Evolutionary conservation across 2,329 filamentous ascomycete genomes (phyloP).

Genomic region (Exserohilum turcica): DNA sequence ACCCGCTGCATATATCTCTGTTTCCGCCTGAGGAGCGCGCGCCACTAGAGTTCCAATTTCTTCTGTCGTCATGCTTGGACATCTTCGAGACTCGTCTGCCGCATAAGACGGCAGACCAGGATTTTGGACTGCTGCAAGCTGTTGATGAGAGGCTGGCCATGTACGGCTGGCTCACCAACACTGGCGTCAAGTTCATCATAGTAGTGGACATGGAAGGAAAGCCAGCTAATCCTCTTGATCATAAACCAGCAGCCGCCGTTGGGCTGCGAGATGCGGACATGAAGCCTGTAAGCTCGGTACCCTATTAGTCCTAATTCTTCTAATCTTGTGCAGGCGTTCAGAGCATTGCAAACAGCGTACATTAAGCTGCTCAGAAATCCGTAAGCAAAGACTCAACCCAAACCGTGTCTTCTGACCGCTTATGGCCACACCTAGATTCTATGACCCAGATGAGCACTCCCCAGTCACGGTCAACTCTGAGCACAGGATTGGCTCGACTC

Average conservation of each 20-base stretch:
- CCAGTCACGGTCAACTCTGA: slow-evolving; percentile 59
- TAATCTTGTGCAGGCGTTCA: slow-evolving; percentile 67
- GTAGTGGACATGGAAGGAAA: slow-evolving; percentile 89
- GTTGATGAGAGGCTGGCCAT: slow-evolving; percentile 90
- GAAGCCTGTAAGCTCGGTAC: slow-evolving; percentile 66
- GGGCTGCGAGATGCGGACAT: slow-evolving; percentile 85
- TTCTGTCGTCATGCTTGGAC: slow-evolving; percentile 89
- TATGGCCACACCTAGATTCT: slow-evolving; percentile 79
- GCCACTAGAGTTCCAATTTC: slow-evolving; percentile 86
- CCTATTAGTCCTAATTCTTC: background rate
- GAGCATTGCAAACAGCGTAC: slow-evolving; percentile 90
- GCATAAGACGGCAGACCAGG: slow-evolving; percentile 74
- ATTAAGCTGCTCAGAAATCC: slow-evolving; percentile 85
- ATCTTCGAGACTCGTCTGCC: slow-evolving; percentile 87
- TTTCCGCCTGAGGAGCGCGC: slow-evolving; percentile 78
- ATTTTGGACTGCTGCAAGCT: slow-evolving; percentile 89
- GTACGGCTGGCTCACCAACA: slow-evolving; percentile 97
- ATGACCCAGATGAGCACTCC: slow-evolving; percentile 81
- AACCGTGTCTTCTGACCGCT: background rate
- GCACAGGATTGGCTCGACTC: slow-evolving; percentile 56
- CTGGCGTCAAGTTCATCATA: slow-evolving; percentile 86
- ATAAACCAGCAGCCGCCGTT: slow-evolving; percentile 54
- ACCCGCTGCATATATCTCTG: slow-evolving; percentile 89
- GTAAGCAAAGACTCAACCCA: background rate
- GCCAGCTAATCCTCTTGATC: slow-evolving; percentile 47